phyloP scores from a whole-genome alignment of 371 early-diverging fungal genomes.

The Mucor racemosus region DNA sequence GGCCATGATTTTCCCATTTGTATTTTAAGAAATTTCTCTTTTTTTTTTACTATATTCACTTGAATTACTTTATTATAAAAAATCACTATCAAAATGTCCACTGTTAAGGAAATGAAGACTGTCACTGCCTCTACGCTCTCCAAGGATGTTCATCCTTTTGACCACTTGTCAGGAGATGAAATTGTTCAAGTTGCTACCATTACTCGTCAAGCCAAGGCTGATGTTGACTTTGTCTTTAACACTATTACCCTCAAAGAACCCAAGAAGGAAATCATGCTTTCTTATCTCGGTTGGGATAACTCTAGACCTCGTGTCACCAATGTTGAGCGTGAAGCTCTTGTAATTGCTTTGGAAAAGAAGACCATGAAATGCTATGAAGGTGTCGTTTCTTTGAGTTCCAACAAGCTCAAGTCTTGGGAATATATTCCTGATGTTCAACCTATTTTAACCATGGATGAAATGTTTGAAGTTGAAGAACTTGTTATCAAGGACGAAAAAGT shows the following conservation, averaged over 20 bases:
- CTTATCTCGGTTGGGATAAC: conserved; percentile 54
- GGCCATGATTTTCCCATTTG: conserved; percentile 1
- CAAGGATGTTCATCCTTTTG: conserved; percentile 44
- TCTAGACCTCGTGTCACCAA: conserved; percentile 36
- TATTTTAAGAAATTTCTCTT: conserved; percentile 5
- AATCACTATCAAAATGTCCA: conserved; percentile 25
- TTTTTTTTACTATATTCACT: conserved; percentile 1
- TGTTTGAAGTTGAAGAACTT: conserved; percentile 54
- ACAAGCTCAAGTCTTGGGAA: conserved; percentile 37
- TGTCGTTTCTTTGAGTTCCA: conserved; percentile 39
- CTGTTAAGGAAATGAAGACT: conserved; percentile 47
- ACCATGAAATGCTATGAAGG: conserved; percentile 49
- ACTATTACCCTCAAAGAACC: conserved; percentile 59
- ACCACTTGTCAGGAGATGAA: conserved; percentile 52
- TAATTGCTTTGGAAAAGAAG: conserved; percentile 42
- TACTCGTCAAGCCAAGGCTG: conserved; percentile 38
- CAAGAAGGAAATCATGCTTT: conserved; percentile 46
- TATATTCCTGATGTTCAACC: conserved; percentile 55
- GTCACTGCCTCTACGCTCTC: conserved; percentile 34
- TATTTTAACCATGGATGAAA: conserved; percentile 56
- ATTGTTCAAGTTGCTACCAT: conserved; percentile 42
- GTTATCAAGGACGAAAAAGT: conserved; percentile 47
- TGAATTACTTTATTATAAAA: neutral
- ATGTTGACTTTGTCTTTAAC: conserved; percentile 50
- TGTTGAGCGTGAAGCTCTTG: conserved; percentile 54